Percentiles rank a stretch among this genome's conserved stretches.
phyloP scores from a whole-genome alignment of 805 yeast species.

The Deakozyma indianensis region DNA sequence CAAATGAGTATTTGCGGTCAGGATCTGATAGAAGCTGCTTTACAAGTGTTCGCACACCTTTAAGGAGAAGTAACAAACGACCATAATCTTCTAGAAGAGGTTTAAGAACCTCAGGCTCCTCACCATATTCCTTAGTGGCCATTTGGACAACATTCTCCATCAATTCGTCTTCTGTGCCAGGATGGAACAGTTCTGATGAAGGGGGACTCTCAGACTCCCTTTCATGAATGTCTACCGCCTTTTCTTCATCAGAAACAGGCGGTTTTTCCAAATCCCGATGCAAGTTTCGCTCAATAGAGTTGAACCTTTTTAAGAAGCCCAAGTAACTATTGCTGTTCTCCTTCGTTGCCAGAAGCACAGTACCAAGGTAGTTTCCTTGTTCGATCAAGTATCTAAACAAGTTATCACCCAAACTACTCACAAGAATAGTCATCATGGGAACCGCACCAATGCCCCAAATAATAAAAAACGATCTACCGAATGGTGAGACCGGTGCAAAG shows the following conservation, averaged over 20 bases:
- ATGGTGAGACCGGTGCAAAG: conserved; percentile 41
- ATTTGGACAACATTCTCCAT: background rate
- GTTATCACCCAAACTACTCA: background rate
- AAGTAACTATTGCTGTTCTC: background rate
- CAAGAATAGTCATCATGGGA: conserved; percentile 54
- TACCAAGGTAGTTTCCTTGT: conserved; percentile 1
- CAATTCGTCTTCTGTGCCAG: background rate
- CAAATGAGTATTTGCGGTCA: background rate
- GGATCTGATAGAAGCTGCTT: background rate
- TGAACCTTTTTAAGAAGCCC: background rate
- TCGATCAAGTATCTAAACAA: background rate
- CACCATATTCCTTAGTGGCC: background rate
- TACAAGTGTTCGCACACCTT: background rate
- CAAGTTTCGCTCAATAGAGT: background rate
- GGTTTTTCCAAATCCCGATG: background rate
- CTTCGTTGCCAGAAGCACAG: background rate
- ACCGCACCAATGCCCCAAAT: conserved; percentile 70
- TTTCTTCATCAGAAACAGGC: background rate
- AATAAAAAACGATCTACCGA: conserved; percentile 59
- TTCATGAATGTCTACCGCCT: background rate
- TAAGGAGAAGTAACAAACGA: background rate
- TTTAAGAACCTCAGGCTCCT: background rate
- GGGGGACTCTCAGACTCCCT: background rate
- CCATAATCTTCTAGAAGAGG: background rate
- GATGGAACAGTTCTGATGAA: background rate